Percentiles rank a stretch among this genome's conserved stretches.
Evolutionary conservation across 1,284 basidiomycete genomes (phyloP).

Genomic region (Puccinia hordei): DNA sequence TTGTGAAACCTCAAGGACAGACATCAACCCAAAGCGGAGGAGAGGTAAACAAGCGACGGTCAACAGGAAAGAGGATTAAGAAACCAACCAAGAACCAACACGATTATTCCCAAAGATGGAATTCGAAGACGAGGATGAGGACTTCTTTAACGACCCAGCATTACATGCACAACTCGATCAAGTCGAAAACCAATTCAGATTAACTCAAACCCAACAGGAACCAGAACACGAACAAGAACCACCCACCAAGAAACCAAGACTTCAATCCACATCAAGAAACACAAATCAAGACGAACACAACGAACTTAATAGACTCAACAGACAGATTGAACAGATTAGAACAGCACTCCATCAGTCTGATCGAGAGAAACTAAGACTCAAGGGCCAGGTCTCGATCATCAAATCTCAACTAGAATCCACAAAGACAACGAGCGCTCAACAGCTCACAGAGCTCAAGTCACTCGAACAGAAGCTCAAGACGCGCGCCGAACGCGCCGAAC

Average conservation of each 20-base stretch:
- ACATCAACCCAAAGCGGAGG: no score
- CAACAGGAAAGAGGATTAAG: no score
- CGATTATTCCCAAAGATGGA: no score
- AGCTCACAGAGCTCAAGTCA: slow-evolving; percentile 1
- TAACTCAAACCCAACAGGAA: slow-evolving; percentile 1
- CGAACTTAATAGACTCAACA: background rate
- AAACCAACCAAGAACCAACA: no score
- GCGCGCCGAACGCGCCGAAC: slow-evolving; percentile 29
- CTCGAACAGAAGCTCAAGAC: slow-evolving; percentile 13
- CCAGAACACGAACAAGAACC: background rate
- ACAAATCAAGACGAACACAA: slow-evolving; percentile 6
- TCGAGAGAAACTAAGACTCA: slow-evolving; percentile 18
- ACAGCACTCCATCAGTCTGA: slow-evolving; percentile 10
- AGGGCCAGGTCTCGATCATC: slow-evolving; percentile 37
- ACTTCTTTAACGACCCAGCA: slow-evolving; percentile 29
- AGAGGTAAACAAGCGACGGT: no score
- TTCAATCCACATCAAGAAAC: background rate
- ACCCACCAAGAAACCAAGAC: background rate
- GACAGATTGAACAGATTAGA: slow-evolving; percentile 10
- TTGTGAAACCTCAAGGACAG: no score
- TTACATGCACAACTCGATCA: slow-evolving; percentile 30
- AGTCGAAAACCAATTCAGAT: slow-evolving; percentile 32
- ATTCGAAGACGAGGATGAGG: slow-evolving; percentile 25
- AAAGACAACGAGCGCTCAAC: background rate
- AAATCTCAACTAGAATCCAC: slow-evolving; percentile 3